These are phyloP conservation scores for Euphrasia arctica DNA, from an alignment of 305 asterid genomes.

Conservation along the genomic window DNA sequence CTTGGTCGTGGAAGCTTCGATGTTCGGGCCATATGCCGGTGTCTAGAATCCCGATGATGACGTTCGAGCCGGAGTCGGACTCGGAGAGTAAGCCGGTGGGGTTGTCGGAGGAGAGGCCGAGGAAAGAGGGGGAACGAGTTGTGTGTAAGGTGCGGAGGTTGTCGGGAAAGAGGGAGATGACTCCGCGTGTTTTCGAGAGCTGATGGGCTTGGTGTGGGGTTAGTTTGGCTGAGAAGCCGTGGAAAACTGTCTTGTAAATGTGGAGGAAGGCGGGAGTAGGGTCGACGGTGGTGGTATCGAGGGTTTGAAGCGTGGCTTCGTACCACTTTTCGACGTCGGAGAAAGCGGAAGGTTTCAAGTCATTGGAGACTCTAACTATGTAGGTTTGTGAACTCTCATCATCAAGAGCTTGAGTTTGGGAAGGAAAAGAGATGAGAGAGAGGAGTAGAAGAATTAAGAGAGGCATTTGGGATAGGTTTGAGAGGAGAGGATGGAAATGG, in stretches of 20 bases:
- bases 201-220: slow-evolving; percentile 46
- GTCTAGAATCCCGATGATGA: slow-evolving; percentile 60
- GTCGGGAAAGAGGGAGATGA: slow-evolving; percentile 55
- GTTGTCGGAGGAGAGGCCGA: slow-evolving; percentile 42
- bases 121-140: slow-evolving; percentile 67
- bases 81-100: slow-evolving; percentile 43
- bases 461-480: no score
- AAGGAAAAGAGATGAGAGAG: neutral
- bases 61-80: slow-evolving; percentile 67
- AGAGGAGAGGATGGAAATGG: no score
- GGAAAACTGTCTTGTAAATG: slow-evolving; percentile 66
- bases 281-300: neutral
- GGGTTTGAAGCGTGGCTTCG: no score
- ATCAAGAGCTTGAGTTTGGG: no score
- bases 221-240: slow-evolving; percentile 69
- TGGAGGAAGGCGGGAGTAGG: slow-evolving; percentile 38
- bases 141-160: slow-evolving; percentile 60
- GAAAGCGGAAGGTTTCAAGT: slow-evolving; percentile 59
- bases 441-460: slow-evolving; percentile 6
- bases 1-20: slow-evolving; percentile 64
- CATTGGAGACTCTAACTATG: slow-evolving; percentile 63
- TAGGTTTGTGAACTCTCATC: slow-evolving; percentile 31
- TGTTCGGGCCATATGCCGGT: slow-evolving; percentile 84
- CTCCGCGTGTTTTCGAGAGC: slow-evolving; percentile 25
- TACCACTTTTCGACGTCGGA: slow-evolving; percentile 37